These are phyloP conservation scores for Backusella westeae DNA, from an alignment of 192 early-diverging fungal genomes.

Conservation along the genomic window DNA sequence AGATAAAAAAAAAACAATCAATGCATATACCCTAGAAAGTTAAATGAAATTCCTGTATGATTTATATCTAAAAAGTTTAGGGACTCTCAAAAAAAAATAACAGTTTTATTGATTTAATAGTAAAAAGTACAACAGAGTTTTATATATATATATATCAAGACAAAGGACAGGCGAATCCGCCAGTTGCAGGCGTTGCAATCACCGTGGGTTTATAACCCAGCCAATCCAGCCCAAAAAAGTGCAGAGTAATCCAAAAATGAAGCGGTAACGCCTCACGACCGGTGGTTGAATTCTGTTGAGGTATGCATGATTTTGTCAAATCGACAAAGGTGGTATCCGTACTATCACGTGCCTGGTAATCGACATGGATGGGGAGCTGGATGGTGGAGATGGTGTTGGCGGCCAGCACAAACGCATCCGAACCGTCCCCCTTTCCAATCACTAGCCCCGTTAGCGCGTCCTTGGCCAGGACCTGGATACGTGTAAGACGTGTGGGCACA, in stretches of 20 bases:
- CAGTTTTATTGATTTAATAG: background rate
- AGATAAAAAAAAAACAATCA: background rate
- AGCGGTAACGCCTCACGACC: slow-evolving; percentile 9
- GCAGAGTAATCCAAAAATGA: slow-evolving; percentile 23
- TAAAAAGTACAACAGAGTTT: background rate
- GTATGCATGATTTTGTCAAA: slow-evolving; percentile 21
- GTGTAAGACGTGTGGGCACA: slow-evolving; percentile 15
- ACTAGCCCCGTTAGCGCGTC: slow-evolving; percentile 22
- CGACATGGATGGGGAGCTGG: slow-evolving; percentile 8
- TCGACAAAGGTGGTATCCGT: slow-evolving; percentile 24
- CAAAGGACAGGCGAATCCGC: slow-evolving; percentile 29
- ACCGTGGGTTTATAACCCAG: slow-evolving; percentile 21
- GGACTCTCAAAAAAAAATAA: background rate
- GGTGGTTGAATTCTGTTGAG: background rate
- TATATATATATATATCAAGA: background rate
- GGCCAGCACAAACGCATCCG: background rate
- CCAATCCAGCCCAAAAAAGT: slow-evolving; percentile 16
- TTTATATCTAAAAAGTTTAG: too few species aligned
- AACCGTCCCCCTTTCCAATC: slow-evolving; percentile 19
- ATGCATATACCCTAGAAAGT: background rate
- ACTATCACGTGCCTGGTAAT: slow-evolving; percentile 15
- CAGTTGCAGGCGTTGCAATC: slow-evolving; percentile 17
- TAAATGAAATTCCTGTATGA: background rate
- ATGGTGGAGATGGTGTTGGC: slow-evolving; percentile 9
- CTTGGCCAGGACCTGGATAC: slow-evolving; percentile 3